A percentile compares a stretch with the other conserved stretches of the same genome.
phyloP scores from a whole-genome alignment of 768 basidiomycete species.

The Inosperma sp. region DNA sequence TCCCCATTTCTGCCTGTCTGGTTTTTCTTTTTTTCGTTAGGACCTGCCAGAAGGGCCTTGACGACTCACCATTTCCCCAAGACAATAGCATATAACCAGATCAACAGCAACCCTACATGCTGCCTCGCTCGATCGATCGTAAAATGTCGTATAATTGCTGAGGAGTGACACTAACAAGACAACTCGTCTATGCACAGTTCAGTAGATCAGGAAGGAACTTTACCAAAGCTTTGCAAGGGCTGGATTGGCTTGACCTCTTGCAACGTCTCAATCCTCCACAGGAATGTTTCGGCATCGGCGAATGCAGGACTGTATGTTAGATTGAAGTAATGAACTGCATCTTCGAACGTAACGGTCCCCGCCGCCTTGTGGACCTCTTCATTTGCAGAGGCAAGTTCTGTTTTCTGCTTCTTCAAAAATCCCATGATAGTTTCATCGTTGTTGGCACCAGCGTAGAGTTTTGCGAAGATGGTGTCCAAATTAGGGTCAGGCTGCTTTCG shows the following conservation, averaged over 20 bases:
- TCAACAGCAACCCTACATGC: constrained; percentile 1
- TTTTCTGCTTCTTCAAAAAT: not conserved
- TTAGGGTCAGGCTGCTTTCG: not conserved
- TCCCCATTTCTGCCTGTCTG: constrained; percentile 1
- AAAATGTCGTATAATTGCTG: not conserved
- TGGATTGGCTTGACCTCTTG: not conserved
- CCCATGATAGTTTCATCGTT: not conserved
- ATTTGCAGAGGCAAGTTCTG: not conserved
- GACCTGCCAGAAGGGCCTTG: not conserved
- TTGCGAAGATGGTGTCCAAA: not conserved
- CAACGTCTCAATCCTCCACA: not conserved
- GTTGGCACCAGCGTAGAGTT: not conserved
- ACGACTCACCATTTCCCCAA: not conserved
- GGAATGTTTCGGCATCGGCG: not conserved
- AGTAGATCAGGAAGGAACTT: not conserved
- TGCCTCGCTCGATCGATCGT: constrained; percentile 4
- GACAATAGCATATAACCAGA: not conserved
- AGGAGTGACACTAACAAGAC: not conserved
- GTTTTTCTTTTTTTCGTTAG: not conserved
- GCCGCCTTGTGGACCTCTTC: not conserved
- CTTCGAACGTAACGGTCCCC: constrained; percentile 1
- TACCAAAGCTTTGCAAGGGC: not conserved
- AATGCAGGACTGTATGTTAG: not conserved
- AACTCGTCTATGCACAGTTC: not conserved
- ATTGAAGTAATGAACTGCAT: not conserved